Percentiles rank a stretch among this genome's conserved stretches.
phyloP scores from a whole-genome alignment of 805 yeast species.

The Pichia kluyveri region DNA sequence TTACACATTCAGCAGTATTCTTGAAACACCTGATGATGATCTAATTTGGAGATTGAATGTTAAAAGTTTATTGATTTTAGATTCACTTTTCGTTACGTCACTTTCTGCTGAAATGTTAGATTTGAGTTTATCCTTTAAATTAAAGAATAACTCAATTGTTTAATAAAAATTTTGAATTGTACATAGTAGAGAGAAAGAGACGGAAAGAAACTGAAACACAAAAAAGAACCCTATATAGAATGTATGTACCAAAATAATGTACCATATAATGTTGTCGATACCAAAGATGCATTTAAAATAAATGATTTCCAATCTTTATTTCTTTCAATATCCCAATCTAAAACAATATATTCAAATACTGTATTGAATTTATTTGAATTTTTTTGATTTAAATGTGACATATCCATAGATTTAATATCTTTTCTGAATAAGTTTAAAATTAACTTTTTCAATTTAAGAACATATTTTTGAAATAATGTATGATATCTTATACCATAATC shows the following conservation, averaged over 20 bases:
- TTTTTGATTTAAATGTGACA: conserved; percentile 4
- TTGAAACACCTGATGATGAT: background rate
- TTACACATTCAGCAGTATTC: background rate
- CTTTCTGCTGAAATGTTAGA: conserved; percentile 7
- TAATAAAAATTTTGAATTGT: background rate
- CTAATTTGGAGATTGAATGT: background rate
- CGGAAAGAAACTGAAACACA: too few relatives aligned
- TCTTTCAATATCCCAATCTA: conserved; percentile 19
- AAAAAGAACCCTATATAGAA: conserved; percentile 8
- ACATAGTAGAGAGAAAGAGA: too few relatives aligned
- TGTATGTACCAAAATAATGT: conserved; percentile 14
- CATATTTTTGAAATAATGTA: background rate
- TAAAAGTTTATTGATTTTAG: conserved; percentile 5
- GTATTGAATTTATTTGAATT: background rate
- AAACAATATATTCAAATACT: background rate
- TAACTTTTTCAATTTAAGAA: background rate
- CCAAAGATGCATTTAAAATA: conserved; percentile 6
- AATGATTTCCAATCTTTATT: conserved; percentile 8
- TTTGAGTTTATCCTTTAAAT: conserved; percentile 1
- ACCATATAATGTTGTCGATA: conserved; percentile 3
- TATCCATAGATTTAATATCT: conserved; percentile 2
- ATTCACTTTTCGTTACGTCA: conserved; percentile 4
- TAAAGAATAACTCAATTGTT: conserved; percentile 3
- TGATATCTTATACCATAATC: conserved; percentile 6
- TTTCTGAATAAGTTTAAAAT: background rate